A percentile compares a stretch with the other conserved stretches of the same genome.
Conservation (phyloP, 2,329 filamentous ascomycete genomes). For the Cladorrhinum sp. region DNA sequence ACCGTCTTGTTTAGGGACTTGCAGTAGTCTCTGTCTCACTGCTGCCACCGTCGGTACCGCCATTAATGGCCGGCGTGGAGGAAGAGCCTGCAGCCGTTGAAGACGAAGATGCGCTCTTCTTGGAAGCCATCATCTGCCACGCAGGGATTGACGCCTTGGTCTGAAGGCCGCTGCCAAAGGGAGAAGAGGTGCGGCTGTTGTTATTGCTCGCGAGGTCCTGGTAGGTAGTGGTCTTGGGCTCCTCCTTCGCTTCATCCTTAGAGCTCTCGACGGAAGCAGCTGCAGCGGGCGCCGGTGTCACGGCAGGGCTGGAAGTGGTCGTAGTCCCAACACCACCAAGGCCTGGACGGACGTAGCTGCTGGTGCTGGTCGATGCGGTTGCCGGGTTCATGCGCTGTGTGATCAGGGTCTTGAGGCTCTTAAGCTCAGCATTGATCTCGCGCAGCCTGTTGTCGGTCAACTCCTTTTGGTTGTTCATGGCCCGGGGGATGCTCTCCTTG, state of each 20-base stretch:
- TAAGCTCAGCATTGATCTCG: constrained; percentile 83
- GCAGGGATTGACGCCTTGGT: constrained; percentile 69
- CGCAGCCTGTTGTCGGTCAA: constrained; percentile 74
- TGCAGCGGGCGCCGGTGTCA: constrained; percentile 26
- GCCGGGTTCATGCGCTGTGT: constrained; percentile 54
- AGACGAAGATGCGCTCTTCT: constrained; percentile 34
- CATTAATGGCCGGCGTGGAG: constrained; percentile 13
- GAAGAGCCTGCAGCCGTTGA: constrained; percentile 20
- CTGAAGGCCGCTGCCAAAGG: constrained; percentile 49
- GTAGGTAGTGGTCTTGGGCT: constrained; percentile 33
- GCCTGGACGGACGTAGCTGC: constrained; percentile 32
- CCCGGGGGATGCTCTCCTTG: constrained; percentile 82
- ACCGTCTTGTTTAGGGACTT: constrained; percentile 3
- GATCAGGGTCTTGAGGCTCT: constrained; percentile 87
- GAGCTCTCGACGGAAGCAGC: constrained; percentile 23
- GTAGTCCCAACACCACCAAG: constrained; percentile 22
- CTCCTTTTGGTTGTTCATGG: constrained; percentile 83
- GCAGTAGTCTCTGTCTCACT: constrained; percentile 16
- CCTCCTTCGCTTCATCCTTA: constrained; percentile 34
- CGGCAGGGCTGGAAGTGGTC: constrained; percentile 22
- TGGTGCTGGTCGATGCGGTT: constrained; percentile 25
- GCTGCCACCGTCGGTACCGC: constrained; percentile 7
- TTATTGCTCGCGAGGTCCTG: constrained; percentile 36
- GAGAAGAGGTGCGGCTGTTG: constrained; percentile 37
- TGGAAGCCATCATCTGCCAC: constrained; percentile 72